These are phyloP conservation scores for Microcyclospora pomicola DNA, from an alignment of 2,329 filamentous ascomycete genomes.

Conservation along the genomic window DNA sequence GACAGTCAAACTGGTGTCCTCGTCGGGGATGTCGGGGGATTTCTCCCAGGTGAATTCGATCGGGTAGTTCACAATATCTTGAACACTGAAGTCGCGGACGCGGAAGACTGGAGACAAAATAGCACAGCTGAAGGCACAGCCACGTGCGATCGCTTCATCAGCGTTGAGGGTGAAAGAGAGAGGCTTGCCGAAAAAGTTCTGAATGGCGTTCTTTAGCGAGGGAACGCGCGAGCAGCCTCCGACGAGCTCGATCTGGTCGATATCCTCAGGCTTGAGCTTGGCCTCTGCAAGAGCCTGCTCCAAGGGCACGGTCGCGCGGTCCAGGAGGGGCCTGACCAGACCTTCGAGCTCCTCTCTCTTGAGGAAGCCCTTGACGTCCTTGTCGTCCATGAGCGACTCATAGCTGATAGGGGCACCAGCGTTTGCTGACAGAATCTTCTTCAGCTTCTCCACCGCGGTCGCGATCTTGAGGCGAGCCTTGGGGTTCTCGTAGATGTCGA, in stretches of 20 bases:
- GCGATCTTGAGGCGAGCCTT: conserved; percentile 81
- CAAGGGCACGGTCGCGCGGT: conserved; percentile 57
- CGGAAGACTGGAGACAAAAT: conserved; percentile 96
- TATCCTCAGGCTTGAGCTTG: conserved; percentile 79
- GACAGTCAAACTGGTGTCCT: conserved; percentile 92
- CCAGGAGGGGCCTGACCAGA: conserved; percentile 71
- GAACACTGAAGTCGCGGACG: conserved; percentile 92
- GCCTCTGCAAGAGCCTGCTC: conserved; percentile 92
- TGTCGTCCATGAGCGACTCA: conserved; percentile 96
- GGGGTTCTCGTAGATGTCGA: conserved; percentile 80
- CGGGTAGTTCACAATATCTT: conserved; percentile 95
- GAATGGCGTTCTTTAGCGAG: conserved; percentile 76
- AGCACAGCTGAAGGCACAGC: conserved; percentile 93
- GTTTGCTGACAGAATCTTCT: conserved; percentile 97
- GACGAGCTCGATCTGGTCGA: conserved; percentile 84
- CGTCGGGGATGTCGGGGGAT: conserved; percentile 92
- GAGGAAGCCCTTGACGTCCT: conserved; percentile 78
- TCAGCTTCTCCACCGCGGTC: conserved; percentile 86
- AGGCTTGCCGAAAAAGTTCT: conserved; percentile 79
- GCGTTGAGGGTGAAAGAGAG: conserved; percentile 97
- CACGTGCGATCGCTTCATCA: conserved; percentile 90
- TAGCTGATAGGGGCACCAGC: conserved; percentile 86
- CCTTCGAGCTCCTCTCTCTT: conserved; percentile 91
- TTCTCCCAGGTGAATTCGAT: conserved; percentile 99
- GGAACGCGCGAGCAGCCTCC: conserved; percentile 92